Conservation (phyloP, 768 basidiomycete species). For the Naganishia friedmannii region DNA sequence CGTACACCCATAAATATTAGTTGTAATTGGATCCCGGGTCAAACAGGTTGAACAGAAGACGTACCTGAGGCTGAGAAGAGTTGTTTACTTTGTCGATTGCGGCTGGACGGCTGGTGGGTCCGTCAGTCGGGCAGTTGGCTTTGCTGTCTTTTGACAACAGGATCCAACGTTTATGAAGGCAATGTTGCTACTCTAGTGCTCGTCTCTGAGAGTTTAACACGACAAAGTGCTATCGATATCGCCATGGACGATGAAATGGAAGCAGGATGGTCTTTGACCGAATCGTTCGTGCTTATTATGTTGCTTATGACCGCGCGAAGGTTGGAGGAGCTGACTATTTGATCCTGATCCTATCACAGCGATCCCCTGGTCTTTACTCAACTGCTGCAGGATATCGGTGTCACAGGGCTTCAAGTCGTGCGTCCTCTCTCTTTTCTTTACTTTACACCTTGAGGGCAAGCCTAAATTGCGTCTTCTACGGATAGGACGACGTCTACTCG, state of each 20-base stretch:
- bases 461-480: neutral
- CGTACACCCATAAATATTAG: too few species aligned
- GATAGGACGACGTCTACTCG: constrained; percentile 50
- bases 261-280: constrained; percentile 50
- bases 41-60: too few species aligned
- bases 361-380: constrained; percentile 51
- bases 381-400: constrained; percentile 45
- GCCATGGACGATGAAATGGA: constrained; percentile 41
- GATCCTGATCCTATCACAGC: neutral
- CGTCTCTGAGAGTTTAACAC: neutral
- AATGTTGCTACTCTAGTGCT: neutral
- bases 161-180: neutral
- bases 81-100: constrained; percentile 14
- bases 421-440: constrained; percentile 17
- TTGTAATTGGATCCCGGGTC: too few species aligned
- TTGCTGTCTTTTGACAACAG: neutral
- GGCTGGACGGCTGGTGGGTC: too few species aligned
- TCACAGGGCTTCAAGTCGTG: constrained; percentile 50
- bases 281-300: constrained; percentile 35
- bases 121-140: too few species aligned
- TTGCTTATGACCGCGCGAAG: too few species aligned
- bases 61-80: too few species aligned
- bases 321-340: neutral
- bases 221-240: neutral
- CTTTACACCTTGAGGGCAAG: neutral